A percentile compares a stretch with the other conserved stretches of the same genome.
These are phyloP conservation scores for Moesziomyces sp. DNA, from an alignment of 1,284 basidiomycete species.

Conservation along the genomic window DNA sequence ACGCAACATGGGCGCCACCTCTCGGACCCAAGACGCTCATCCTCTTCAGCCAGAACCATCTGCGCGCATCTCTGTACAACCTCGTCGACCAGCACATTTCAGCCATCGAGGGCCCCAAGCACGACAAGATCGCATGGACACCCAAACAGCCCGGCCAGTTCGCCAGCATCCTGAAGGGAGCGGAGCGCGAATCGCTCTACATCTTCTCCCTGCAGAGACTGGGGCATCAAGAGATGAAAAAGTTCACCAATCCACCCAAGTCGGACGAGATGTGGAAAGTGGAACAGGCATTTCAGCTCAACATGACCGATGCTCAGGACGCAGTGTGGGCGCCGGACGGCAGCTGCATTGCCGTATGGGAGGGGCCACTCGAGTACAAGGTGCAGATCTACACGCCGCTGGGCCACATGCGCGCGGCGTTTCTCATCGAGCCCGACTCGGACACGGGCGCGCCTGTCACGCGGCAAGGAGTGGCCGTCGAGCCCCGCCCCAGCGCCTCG, in stretches of 20 bases:
- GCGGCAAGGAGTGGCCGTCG: constrained; percentile 12
- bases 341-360: constrained; percentile 82
- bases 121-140: constrained; percentile 36
- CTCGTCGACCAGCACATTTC: constrained; percentile 49
- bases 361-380: constrained; percentile 79
- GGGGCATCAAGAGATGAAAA: constrained; percentile 17
- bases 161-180: constrained; percentile 38
- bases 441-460: constrained; percentile 26
- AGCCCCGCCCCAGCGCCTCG: constrained; percentile 10
- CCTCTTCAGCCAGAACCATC: constrained; percentile 48
- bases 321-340: constrained; percentile 84
- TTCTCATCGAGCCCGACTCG: constrained; percentile 68
- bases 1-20: constrained; percentile 52
- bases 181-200: constrained; percentile 34
- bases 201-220: constrained; percentile 31
- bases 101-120: constrained; percentile 46
- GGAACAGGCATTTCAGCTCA: constrained; percentile 80
- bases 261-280: constrained; percentile 38
- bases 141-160: constrained; percentile 36
- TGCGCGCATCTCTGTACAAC: constrained; percentile 43
- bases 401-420: constrained; percentile 78
- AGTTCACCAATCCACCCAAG: constrained; percentile 22
- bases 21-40: constrained; percentile 46
- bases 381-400: constrained; percentile 79
- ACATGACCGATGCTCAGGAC: constrained; percentile 78